Evolutionary conservation across 2,329 filamentous ascomycete genomes (phyloP).

Genomic region (Cyphellophora attinorum): DNA sequence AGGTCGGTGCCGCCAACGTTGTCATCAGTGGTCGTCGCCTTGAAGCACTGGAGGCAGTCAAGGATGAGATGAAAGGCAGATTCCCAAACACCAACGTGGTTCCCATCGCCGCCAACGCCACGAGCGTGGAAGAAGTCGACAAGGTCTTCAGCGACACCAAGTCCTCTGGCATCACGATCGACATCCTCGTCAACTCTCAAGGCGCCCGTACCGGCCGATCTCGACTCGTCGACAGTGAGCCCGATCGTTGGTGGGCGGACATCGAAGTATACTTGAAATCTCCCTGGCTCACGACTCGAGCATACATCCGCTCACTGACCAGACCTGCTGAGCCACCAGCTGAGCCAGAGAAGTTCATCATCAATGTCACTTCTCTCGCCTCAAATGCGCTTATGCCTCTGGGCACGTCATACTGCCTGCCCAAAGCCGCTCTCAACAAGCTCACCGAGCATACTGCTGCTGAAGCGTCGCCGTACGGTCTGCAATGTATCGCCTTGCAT

Average conservation of each 20-base stretch:
- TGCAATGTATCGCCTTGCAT: background rate
- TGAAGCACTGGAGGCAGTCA: constrained; percentile 2
- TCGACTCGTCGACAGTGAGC: constrained; percentile 1
- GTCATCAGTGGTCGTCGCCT: constrained; percentile 4
- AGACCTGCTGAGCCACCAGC: background rate
- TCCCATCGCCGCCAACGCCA: constrained; percentile 2
- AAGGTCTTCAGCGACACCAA: constrained; percentile 1
- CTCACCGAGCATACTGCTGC: constrained; percentile 1
- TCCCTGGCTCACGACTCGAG: constrained; percentile 5
- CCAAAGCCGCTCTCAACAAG: background rate
- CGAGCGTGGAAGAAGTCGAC: constrained; percentile 1
- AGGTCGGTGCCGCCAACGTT: constrained; percentile 1
- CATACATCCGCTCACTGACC: constrained; percentile 2
- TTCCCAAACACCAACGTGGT: background rate
- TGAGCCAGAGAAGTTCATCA: background rate
- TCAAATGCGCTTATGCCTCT: background rate
- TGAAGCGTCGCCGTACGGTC: background rate
- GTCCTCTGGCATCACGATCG: constrained; percentile 1
- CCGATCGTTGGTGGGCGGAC: constrained; percentile 4
- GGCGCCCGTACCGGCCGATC: constrained; percentile 1
- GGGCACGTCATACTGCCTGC: background rate
- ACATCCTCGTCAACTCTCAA: constrained; percentile 4
- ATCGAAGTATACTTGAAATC: constrained; percentile 6
- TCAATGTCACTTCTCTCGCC: background rate
- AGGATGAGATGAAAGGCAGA: constrained; percentile 3